Evolutionary conservation across 352 stramenopile genomes (phyloP).

Genomic region (Thraustochytrium striatum): DNA sequence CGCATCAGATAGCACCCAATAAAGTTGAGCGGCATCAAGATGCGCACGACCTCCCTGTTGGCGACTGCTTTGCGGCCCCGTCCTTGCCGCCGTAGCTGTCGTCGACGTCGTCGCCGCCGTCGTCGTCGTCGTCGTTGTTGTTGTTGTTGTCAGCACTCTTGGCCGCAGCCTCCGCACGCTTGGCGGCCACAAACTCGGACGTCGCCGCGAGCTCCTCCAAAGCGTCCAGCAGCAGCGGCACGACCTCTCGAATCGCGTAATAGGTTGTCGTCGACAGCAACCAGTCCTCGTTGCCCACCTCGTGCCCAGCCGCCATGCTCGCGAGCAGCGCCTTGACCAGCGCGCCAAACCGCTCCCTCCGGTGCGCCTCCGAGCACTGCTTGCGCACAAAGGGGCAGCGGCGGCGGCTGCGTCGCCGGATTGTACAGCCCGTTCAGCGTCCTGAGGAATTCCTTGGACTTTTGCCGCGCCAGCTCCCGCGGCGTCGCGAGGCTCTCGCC

Average conservation of each 20-base stretch:
- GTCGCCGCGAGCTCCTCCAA: constrained; percentile 11
- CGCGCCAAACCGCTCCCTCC: background rate
- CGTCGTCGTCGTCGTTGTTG: too few species aligned
- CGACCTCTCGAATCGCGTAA: background rate
- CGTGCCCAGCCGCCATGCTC: background rate
- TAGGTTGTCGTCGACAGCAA: background rate
- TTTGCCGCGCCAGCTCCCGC: too few species aligned
- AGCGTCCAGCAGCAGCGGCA: constrained; percentile 1
- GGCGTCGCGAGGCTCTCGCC: too few species aligned
- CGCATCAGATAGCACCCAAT: constrained; percentile 34
- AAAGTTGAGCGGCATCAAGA: background rate
- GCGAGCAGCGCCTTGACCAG: background rate
- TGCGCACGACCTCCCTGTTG: background rate
- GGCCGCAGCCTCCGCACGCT: background rate
- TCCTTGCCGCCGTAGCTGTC: too few species aligned
- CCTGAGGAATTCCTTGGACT: too few species aligned
- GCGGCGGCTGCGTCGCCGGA: background rate
- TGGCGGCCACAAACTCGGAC: background rate
- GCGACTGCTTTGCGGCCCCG: background rate
- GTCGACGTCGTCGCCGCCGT: too few species aligned
- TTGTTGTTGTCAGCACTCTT: too few species aligned
- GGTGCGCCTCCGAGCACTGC: background rate
- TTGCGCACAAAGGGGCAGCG: background rate
- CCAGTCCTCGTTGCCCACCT: background rate
- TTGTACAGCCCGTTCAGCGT: too few species aligned